Percentiles rank a stretch among this genome's conserved stretches.
Evolutionary conservation across 169 alveolate genomes (phyloP).

Genomic region (Plasmodium vinckei): DNA sequence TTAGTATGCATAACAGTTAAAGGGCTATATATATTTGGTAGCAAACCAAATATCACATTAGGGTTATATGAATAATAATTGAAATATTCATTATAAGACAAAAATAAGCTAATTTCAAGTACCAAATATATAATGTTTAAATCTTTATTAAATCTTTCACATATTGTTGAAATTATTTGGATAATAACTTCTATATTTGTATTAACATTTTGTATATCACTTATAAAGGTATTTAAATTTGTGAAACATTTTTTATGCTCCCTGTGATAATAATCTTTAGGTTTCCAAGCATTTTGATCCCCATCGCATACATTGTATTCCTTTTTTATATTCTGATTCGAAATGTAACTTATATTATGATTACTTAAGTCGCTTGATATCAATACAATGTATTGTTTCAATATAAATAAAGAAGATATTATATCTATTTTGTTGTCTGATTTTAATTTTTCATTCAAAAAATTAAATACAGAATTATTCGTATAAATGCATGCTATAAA

Average conservation of each 20-base stretch:
- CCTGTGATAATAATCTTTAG: background rate
- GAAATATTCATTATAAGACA: slow-evolving; percentile 52
- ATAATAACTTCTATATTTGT: slow-evolving; percentile 32
- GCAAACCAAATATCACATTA: slow-evolving; percentile 46
- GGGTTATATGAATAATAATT: slow-evolving; percentile 52
- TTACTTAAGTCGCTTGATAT: slow-evolving; percentile 37
- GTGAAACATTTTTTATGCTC: slow-evolving; percentile 12
- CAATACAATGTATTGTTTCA: slow-evolving; percentile 57
- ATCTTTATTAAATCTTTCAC: slow-evolving; percentile 36
- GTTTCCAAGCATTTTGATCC: too few species aligned
- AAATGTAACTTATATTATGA: slow-evolving; percentile 17
- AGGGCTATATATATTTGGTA: slow-evolving; percentile 36
- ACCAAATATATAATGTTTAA: slow-evolving; percentile 45
- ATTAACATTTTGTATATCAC: slow-evolving; percentile 25
- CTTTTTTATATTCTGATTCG: slow-evolving; percentile 48
- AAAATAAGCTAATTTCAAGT: slow-evolving; percentile 27
- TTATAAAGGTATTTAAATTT: slow-evolving; percentile 43
- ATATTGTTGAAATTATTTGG: slow-evolving; percentile 33
- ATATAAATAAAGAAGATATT: slow-evolving; percentile 23
- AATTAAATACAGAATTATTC: slow-evolving; percentile 25
- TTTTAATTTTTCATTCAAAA: slow-evolving; percentile 48
- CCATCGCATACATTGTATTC: background rate
- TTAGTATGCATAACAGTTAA: slow-evolving; percentile 15
- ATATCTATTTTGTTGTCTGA: slow-evolving; percentile 30
- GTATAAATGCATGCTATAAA: slow-evolving; percentile 55